Evolutionary conservation across 148 eudicot species (phyloP), one percentile per base, ranked within the genome.

Genomic region (Agrostemma githago): DNA sequence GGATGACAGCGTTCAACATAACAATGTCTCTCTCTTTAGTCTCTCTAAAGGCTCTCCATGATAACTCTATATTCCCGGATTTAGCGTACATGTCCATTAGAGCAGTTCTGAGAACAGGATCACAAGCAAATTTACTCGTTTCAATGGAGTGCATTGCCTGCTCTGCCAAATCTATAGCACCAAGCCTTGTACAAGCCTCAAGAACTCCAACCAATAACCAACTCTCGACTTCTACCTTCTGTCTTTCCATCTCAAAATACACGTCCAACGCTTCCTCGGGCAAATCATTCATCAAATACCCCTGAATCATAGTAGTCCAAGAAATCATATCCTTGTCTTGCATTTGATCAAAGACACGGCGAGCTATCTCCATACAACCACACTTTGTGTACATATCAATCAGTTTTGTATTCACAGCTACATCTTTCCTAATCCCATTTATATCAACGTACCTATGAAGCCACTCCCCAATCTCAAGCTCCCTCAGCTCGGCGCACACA

Each of bases 11-110:
- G 80, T 87, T 87, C 83, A 82, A 89, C 70, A 87, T 76, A 8
- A 84, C 87, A 68, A 82, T 58, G 48, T 89, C 93, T 75, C 79
- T 89, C 73, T 72, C 86, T 20, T 78, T 82, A 72, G 85, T 85
- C 46, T 66, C 83, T 74, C 42, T 79, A 46, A 89, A 89, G 43
- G 87, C 72, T 12, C 71, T 79, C 86, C 90, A 85, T n/a, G 93
- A 85, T 2, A 60, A 53, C 11, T 5, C 74, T 74, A 84, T 72
- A 61, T 81, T 71, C 43, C 93, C 90, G 79, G 89, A 87, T 81
- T 87, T 89, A 39, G 90, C 77, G 60, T 89, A 89, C 93, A 86
- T 85, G 80, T 88, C 89, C 76, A 88, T 80, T 21, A 88, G 40
- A 8, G 89, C 78, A 10, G 88, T 86, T 21, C 89, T 88, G 54